Evolutionary conservation across 2,329 filamentous ascomycete species (phyloP).

Genomic region (Endothia cerciana): DNA sequence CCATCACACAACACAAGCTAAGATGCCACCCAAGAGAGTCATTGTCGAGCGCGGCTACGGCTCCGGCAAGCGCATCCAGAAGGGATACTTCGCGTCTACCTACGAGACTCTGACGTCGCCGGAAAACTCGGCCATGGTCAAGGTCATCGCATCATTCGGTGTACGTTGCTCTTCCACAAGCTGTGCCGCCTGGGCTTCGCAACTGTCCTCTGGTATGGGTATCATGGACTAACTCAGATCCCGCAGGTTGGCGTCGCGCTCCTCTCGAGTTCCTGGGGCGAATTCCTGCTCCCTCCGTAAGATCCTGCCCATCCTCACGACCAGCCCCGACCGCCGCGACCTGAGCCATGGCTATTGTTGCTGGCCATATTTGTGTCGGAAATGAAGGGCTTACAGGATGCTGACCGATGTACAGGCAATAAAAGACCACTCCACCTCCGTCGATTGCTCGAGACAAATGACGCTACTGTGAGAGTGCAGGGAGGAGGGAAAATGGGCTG

Average conservation of each 20-base stretch:
- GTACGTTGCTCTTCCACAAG: conserved; percentile 45
- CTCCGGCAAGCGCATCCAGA: conserved; percentile 47
- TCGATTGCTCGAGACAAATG: background rate
- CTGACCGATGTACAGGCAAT: conserved; percentile 7
- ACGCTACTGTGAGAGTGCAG: background rate
- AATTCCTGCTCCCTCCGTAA: conserved; percentile 59
- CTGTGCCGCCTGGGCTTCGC: background rate
- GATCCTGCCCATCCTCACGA: background rate
- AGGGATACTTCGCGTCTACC: conserved; percentile 55
- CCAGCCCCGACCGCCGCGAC: background rate
- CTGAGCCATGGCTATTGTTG: background rate
- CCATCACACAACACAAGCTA: conserved; percentile 34
- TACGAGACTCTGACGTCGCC: conserved; percentile 63
- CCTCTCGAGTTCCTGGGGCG: conserved; percentile 62
- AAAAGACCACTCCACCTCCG: background rate
- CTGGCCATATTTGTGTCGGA: no score
- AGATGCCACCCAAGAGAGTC: conserved; percentile 68
- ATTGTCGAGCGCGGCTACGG: conserved; percentile 53
- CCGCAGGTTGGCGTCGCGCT: conserved; percentile 62
- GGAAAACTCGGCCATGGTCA: conserved; percentile 67
- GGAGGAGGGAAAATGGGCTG: background rate
- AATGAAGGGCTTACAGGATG: no score
- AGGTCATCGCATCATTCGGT: conserved; percentile 63
- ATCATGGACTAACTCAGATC: background rate
- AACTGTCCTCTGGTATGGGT: no score